Evolutionary conservation across 306 rosid genomes (phyloP).

Genomic region (Cajanus cajan): DNA sequence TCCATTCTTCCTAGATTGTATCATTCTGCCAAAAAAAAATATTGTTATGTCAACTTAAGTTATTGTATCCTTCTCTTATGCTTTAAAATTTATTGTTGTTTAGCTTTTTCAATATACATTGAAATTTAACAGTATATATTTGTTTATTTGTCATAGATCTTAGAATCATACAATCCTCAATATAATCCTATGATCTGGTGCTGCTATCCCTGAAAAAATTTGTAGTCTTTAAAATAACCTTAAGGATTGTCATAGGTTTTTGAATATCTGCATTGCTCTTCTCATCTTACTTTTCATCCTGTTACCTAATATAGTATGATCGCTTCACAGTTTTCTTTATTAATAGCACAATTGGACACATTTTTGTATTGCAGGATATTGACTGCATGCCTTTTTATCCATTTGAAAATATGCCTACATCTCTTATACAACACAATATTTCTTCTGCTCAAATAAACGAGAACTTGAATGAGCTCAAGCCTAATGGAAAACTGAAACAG

Average conservation of each 20-base stretch:
- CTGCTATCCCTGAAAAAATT: neutral
- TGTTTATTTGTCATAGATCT: neutral
- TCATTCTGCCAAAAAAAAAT: neutral
- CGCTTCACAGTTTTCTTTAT: neutral
- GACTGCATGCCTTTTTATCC: conserved; percentile 94
- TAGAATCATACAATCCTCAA: neutral
- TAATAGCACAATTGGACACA: conserved; percentile 28
- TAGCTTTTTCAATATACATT: neutral
- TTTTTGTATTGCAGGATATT: conserved; percentile 66
- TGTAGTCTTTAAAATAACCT: neutral
- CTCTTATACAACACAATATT: conserved; percentile 48
- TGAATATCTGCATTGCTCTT: conserved; percentile 5
- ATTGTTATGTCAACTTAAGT: neutral
- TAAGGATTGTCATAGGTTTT: conserved; percentile 12
- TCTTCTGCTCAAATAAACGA: conserved; percentile 44
- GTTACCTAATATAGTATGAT: neutral
- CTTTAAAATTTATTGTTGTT: neutral
- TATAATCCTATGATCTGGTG: conserved; percentile 12
- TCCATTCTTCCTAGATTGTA: neutral
- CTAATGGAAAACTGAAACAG: conserved; percentile 44
- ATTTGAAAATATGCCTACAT: conserved; percentile 69
- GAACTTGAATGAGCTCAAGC: conserved; percentile 49
- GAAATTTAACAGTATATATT: neutral
- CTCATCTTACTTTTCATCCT: conserved; percentile 21
- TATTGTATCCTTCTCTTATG: conserved; percentile 2